Conservation (phyloP, 805 yeast species). For the Sungouiozyma ichnusensis region DNA sequence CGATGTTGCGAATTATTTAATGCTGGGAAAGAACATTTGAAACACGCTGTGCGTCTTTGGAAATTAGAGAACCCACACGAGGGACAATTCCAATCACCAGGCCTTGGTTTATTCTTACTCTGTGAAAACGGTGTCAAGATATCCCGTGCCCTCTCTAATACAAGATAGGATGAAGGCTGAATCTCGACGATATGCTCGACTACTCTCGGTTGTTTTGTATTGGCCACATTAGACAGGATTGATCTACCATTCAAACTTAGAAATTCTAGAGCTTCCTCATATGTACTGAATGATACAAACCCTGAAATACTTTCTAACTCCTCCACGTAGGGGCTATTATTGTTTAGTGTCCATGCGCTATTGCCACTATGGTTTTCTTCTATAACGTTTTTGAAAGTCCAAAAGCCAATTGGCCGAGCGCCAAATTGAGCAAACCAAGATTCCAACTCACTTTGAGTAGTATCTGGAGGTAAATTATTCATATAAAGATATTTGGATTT, state of each 20-base stretch:
- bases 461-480: conserved; percentile 73
- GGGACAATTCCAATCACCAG: conserved; percentile 98
- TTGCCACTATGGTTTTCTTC: conserved; percentile 15
- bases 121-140: conserved; percentile 77
- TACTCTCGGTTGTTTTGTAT: conserved; percentile 28
- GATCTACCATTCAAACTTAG: conserved; percentile 63
- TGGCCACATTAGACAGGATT: conserved; percentile 27
- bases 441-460: conserved; percentile 84
- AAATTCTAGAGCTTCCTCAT: conserved; percentile 77
- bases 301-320: conserved; percentile 52
- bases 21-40: conserved; percentile 84
- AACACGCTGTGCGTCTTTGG: conserved; percentile 88
- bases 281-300: conserved; percentile 73
- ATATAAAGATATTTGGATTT: conserved; percentile 69
- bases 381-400: conserved; percentile 63
- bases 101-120: conserved; percentile 79
- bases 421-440: conserved; percentile 86
- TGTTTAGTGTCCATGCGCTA: conserved; percentile 19
- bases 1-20: neutral
- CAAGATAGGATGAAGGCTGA: conserved; percentile 71
- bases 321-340: conserved; percentile 29
- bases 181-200: conserved; percentile 68
- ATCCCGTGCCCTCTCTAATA: conserved; percentile 74
- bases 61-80: conserved; percentile 92
- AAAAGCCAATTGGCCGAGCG: conserved; percentile 76